Evolutionary conservation across 2,329 filamentous ascomycete species (phyloP).

Genomic region (Cercospora citrullina): DNA sequence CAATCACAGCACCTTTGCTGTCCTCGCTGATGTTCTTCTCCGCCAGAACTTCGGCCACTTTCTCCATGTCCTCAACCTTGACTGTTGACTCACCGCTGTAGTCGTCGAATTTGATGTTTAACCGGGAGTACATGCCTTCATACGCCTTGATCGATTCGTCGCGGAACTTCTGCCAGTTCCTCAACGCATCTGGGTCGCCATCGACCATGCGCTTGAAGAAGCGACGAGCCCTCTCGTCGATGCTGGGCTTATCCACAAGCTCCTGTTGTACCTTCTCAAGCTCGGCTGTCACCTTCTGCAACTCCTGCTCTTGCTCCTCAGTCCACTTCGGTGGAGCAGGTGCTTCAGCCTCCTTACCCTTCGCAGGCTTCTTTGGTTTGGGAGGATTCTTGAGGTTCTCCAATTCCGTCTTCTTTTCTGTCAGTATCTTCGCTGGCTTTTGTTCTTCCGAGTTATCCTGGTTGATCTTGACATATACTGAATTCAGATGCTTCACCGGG

Average conservation of each 20-base stretch:
- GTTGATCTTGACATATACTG: slow-evolving; percentile 78
- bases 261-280: slow-evolving; percentile 50
- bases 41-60: slow-evolving; percentile 59
- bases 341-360: slow-evolving; percentile 48
- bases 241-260: slow-evolving; percentile 54
- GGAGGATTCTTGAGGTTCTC: slow-evolving; percentile 43
- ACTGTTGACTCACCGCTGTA: slow-evolving; percentile 71
- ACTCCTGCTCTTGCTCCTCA: slow-evolving; percentile 50
- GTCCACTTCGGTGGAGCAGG: slow-evolving; percentile 38
- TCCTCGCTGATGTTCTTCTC: slow-evolving; percentile 63
- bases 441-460: slow-evolving; percentile 64
- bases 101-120: slow-evolving; percentile 66
- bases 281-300: slow-evolving; percentile 52
- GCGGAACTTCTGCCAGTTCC: slow-evolving; percentile 64
- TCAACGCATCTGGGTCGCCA: slow-evolving; percentile 58
- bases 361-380: slow-evolving; percentile 43
- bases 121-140: slow-evolving; percentile 62
- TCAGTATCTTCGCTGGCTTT: slow-evolving; percentile 58
- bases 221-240: slow-evolving; percentile 72
- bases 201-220: slow-evolving; percentile 71
- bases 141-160: slow-evolving; percentile 65
- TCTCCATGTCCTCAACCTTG: slow-evolving; percentile 61
- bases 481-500: slow-evolving; percentile 78
- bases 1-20: slow-evolving; percentile 65
- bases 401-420: slow-evolving; percentile 46